A percentile compares a stretch with the other conserved stretches of the same genome.
Conservation (phyloP, 1,139 yeast genomes). For the Suhomyces bribrorum region DNA sequence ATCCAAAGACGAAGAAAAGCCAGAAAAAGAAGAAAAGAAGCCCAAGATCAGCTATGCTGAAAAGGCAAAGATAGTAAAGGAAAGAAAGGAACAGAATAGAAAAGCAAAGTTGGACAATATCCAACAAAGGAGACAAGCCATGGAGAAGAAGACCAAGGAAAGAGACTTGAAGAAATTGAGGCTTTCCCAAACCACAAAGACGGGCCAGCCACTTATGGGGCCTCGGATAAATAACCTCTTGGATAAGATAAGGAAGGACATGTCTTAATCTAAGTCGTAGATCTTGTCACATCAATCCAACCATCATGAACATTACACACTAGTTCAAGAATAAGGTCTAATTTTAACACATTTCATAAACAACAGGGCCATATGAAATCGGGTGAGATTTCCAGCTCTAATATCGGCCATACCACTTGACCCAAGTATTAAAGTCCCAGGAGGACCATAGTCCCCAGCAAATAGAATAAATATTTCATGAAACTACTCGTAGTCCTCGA, state of each 20-base stretch:
- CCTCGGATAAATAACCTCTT: slow-evolving; percentile 79
- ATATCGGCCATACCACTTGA: too few relatives aligned
- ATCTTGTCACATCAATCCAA: too few relatives aligned
- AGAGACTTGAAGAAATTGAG: slow-evolving; percentile 52
- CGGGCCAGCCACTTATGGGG: slow-evolving; percentile 91
- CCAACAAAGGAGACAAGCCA: slow-evolving; percentile 18
- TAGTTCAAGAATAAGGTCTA: too few relatives aligned
- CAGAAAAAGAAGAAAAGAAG: slow-evolving; percentile 19
- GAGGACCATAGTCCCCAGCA: too few relatives aligned
- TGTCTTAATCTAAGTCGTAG: background rate
- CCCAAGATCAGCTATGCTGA: slow-evolving; percentile 41
- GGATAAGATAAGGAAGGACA: slow-evolving; percentile 68
- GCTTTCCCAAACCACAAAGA: slow-evolving; percentile 59
- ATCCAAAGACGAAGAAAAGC: slow-evolving; percentile 7
- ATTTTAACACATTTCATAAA: too few relatives aligned
- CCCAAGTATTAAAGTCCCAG: too few relatives aligned
- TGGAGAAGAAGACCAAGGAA: slow-evolving; percentile 19
- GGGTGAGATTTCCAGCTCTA: too few relatives aligned
- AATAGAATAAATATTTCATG: too few relatives aligned
- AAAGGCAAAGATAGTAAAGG: slow-evolving; percentile 44
- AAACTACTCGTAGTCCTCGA: too few relatives aligned
- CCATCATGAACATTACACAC: too few relatives aligned
- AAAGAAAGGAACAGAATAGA: slow-evolving; percentile 29
- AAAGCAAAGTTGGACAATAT: slow-evolving; percentile 25
- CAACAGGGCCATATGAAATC: too few relatives aligned